Base-by-base conservation (phyloP, 768 basidiomycete genomes). In the Pholiota molesta region DNA sequence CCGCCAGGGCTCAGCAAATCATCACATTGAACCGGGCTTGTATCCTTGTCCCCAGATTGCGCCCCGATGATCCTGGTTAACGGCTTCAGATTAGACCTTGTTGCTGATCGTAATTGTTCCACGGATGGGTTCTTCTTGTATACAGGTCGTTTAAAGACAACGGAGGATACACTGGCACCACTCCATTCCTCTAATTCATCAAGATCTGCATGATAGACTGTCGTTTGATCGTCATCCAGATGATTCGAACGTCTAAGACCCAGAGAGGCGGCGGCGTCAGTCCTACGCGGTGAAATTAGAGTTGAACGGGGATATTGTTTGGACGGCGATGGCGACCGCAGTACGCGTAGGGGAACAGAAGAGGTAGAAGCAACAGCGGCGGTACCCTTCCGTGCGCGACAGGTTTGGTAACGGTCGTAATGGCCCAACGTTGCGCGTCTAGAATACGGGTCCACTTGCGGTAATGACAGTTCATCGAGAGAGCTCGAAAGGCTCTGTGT, bases 101-200 rank as follows among this genome's bases (percentile, higher is more conserved):
- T 55, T 10, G 52, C 52, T 14, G 39, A 29, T 23, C 49, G 44
- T 28, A 40, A 7, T 17, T 26, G 45, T 21, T 57, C 49, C n/a
- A n/a, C 42, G 11, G 51, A 28, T 5, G 35, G n/a, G 13, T 42
- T n/a, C 23, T 59, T 44, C 1, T 26, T 5, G 21, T 53, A 57
- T 14, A 49, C 21, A 13, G 35, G 54, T 45, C 57, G 53, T 19
- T 57, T 52, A 35, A 62, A 65, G 16, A 59, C 57, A 19, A 56
- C 37, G 10, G 66, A 52, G 3, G 64, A 52, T 8, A 68, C 62
- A 10, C 39, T 26, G 2, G 66, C 66, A 19, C 60, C 37, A 16
- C 62, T 59, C 64, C 59, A 68, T 2, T n/a, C 26, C 33, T 68
- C 64, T 14, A 65, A n/a, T 60, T 68, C 64, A 31, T 65, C 62